Conservation (phyloP, 2,329 filamentous ascomycete species). For the Diaporthe longicolla region DNA sequence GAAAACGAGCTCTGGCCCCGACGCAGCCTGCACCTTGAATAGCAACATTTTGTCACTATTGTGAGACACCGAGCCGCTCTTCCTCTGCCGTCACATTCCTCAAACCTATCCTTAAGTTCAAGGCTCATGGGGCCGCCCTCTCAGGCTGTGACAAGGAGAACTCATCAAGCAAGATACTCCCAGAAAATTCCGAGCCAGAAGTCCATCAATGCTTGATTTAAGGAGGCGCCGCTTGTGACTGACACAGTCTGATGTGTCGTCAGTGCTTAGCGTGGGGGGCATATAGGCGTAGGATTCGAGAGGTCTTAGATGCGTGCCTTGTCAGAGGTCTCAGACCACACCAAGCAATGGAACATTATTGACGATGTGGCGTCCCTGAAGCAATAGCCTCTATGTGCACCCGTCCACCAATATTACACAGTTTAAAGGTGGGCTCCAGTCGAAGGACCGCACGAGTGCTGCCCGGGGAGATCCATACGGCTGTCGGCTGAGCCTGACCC, state of each 20-base stretch:
- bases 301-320: slow-evolving; percentile 8
- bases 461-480: not conserved
- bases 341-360: slow-evolving; percentile 21
- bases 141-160: not conserved
- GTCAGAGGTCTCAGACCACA: slow-evolving; percentile 13
- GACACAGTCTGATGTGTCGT: not conserved
- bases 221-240: not conserved
- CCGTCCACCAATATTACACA: not conserved
- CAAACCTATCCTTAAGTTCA: not conserved
- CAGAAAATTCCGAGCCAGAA: not conserved
- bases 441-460: not conserved
- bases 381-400: slow-evolving; percentile 20
- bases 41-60: not conserved
- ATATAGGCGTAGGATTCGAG: not conserved
- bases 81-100: not conserved
- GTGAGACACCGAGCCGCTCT: slow-evolving; percentile 11
- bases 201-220: not conserved
- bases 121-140: not conserved
- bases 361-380: slow-evolving; percentile 9
- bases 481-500: not conserved
- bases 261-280: slow-evolving; percentile 8
- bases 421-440: not conserved
- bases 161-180: not conserved
- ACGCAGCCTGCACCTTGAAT: slow-evolving; percentile 10
- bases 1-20: not conserved